A percentile compares a stretch with the other conserved stretches of the same genome.
phyloP scores from a whole-genome alignment of 805 yeast species.

The Lachancea fermentati region DNA sequence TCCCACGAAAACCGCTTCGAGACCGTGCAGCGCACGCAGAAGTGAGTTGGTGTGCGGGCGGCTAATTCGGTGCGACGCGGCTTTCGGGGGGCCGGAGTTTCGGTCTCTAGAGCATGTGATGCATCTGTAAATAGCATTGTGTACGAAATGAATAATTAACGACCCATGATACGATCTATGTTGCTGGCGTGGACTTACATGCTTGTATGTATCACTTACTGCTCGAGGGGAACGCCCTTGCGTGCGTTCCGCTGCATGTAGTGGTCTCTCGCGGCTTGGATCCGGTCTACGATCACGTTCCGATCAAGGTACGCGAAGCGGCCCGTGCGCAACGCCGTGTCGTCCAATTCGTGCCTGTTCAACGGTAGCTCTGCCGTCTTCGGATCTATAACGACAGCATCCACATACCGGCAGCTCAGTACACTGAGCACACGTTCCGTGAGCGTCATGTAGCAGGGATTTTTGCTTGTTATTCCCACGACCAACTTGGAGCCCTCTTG shows the following conservation, averaged over 20 bases:
- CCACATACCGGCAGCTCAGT: constrained; percentile 80
- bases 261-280: constrained; percentile 56
- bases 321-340: constrained; percentile 44
- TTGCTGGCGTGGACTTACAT: too few species aligned
- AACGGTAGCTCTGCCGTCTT: constrained; percentile 7
- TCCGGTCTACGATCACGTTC: constrained; percentile 68
- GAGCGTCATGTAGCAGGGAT: constrained; percentile 80
- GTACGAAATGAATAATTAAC: constrained; percentile 14
- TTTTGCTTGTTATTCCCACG: constrained; percentile 56
- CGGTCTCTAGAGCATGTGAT: constrained; percentile 8
- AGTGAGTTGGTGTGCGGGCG: background rate
- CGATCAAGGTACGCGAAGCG: constrained; percentile 61
- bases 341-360: constrained; percentile 33
- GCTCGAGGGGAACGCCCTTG: constrained; percentile 52
- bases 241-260: constrained; percentile 83
- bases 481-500: constrained; percentile 62
- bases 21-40: constrained; percentile 22
- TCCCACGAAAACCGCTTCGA: constrained; percentile 38
- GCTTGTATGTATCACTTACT: too few species aligned
- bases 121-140: background rate
- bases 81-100: too few species aligned
- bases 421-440: constrained; percentile 84
- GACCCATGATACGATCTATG: too few species aligned
- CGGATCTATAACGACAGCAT: constrained; percentile 55
- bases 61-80: background rate